Evolutionary conservation across 345 rosid genomes (phyloP).

Genomic region (Lumnitzera racemosa): DNA sequence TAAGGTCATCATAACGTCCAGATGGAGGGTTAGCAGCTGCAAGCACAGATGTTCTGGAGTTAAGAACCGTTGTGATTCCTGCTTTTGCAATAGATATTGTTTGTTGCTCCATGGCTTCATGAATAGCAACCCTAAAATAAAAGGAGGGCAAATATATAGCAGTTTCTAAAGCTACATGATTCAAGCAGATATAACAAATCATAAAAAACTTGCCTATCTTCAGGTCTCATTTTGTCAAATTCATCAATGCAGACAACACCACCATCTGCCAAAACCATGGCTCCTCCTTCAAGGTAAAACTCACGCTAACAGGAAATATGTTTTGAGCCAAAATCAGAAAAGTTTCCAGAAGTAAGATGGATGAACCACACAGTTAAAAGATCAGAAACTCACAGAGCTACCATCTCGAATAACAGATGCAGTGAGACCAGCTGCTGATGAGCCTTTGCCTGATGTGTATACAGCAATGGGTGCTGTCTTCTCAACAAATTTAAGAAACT

Average conservation of each 20-base stretch:
- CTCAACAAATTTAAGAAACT: slow-evolving; percentile 97
- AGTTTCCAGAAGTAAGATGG: neutral
- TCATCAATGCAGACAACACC: slow-evolving; percentile 98
- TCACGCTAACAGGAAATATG: slow-evolving; percentile 50
- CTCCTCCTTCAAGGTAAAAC: slow-evolving; percentile 99
- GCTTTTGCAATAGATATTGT: slow-evolving; percentile 99
- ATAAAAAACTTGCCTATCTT: slow-evolving; percentile 57
- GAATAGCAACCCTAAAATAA: slow-evolving; percentile 80
- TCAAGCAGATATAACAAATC: neutral
- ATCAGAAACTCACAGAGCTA: slow-evolving; percentile 55
- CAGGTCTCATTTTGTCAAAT: slow-evolving; percentile 98
- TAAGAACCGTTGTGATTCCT: slow-evolving; percentile 94
- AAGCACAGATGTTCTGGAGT: slow-evolving; percentile 94
- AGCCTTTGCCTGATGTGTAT: slow-evolving; percentile 95
- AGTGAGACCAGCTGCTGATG: slow-evolving; percentile 98
- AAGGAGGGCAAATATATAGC: slow-evolving; percentile 6
- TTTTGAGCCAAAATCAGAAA: slow-evolving; percentile 4
- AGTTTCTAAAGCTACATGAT: slow-evolving; percentile 4
- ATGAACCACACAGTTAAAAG: slow-evolving; percentile 3
- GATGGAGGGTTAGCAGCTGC: slow-evolving; percentile 99
- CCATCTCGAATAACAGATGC: slow-evolving; percentile 90
- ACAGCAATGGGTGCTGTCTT: slow-evolving; percentile 97
- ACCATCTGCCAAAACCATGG: slow-evolving; percentile 98
- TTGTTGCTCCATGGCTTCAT: slow-evolving; percentile 99
- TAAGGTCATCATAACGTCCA: slow-evolving; percentile 96